These are phyloP conservation scores for Linnemannia exigua DNA, from an alignment of 192 early-diverging fungal species.

Conservation along the genomic window DNA sequence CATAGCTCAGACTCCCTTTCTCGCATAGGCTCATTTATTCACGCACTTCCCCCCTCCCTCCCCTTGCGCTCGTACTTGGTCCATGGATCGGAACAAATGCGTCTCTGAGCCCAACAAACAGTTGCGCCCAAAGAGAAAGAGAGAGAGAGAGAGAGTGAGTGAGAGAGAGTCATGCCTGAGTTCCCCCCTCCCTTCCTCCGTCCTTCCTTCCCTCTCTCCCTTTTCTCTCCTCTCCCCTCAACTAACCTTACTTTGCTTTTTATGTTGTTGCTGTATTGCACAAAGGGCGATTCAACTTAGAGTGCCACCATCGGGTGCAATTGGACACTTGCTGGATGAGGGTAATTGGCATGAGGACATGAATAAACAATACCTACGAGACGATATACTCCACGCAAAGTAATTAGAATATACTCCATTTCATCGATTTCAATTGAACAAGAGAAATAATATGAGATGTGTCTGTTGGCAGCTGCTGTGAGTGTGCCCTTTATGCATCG, in stretches of 20 bases:
- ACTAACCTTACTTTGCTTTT: not conserved
- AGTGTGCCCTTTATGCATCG: not conserved
- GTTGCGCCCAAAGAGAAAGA: not conserved
- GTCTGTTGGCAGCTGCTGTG: not conserved
- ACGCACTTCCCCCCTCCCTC: not conserved
- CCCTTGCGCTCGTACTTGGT: not conserved
- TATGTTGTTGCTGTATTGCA: not conserved
- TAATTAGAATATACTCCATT: not conserved
- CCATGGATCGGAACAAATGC: not conserved
- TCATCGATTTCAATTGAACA: not conserved
- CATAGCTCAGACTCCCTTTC: not conserved
- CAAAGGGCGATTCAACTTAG: not conserved
- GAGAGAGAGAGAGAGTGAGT: not conserved
- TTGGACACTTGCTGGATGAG: not conserved
- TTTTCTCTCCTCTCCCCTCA: not conserved
- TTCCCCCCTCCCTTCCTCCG: not conserved
- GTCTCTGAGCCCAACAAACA: conserved; percentile 4
- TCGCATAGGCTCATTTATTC: not conserved
- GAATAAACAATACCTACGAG: not conserved
- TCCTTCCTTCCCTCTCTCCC: not conserved
- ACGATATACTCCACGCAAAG: not conserved
- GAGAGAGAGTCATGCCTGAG: not conserved
- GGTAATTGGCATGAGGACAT: not conserved
- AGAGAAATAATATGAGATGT: not conserved
- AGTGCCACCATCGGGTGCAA: not conserved